Conservation (phyloP, 2,329 filamentous ascomycete genomes). For the Ilyonectria robusta region DNA sequence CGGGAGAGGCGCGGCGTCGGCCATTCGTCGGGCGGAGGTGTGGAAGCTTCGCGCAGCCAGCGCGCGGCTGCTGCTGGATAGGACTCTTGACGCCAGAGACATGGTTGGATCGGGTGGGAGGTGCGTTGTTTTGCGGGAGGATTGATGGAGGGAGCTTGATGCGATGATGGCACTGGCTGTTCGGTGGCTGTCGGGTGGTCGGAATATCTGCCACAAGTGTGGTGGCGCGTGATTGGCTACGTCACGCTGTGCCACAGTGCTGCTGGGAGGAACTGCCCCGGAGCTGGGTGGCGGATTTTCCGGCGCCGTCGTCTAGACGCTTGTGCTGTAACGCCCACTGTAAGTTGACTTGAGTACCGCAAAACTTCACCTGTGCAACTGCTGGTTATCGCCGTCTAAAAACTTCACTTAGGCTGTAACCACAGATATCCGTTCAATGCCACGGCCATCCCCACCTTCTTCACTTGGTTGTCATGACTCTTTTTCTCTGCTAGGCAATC, state of each 20-base stretch:
- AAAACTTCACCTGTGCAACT: too few relatives aligned
- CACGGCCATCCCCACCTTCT: too few relatives aligned
- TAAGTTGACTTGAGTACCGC: too few relatives aligned
- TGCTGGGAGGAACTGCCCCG: conserved; percentile 18
- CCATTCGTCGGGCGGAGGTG: conserved; percentile 64
- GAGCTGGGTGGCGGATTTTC: conserved; percentile 41
- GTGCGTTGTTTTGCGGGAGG: conserved; percentile 37
- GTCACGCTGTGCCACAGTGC: conserved; percentile 24
- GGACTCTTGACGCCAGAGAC: conserved; percentile 60
- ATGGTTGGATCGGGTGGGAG: conserved; percentile 52
- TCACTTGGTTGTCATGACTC: too few relatives aligned
- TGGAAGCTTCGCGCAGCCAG: conserved; percentile 61
- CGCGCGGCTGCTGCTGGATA: conserved; percentile 58
- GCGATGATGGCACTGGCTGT: conserved; percentile 38
- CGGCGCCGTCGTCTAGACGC: conserved; percentile 13
- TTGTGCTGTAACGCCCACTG: not conserved
- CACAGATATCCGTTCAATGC: too few relatives aligned
- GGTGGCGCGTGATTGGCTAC: conserved; percentile 47
- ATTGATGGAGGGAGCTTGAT: conserved; percentile 32
- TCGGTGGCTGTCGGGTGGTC: conserved; percentile 44
- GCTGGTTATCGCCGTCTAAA: too few relatives aligned
- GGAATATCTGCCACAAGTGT: conserved; percentile 45
- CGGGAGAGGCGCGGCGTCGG: conserved; percentile 63
- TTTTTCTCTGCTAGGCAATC: too few relatives aligned
- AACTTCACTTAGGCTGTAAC: too few relatives aligned